These are phyloP conservation scores for Cadophora sp. DNA, from an alignment of 2,329 filamentous ascomycete genomes.

Conservation along the genomic window DNA sequence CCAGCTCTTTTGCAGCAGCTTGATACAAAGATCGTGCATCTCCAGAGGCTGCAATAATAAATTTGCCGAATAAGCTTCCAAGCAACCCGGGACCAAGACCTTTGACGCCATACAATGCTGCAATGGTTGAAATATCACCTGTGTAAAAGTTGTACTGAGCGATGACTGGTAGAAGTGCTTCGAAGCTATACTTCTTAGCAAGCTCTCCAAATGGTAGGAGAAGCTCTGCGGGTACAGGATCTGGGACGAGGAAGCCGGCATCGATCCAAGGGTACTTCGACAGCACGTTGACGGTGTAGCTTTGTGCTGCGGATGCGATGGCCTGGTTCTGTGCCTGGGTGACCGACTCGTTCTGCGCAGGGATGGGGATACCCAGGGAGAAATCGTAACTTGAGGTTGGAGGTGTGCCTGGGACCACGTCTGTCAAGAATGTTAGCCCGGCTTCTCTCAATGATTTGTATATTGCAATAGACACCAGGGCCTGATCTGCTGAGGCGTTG, in stretches of 20 bases:
- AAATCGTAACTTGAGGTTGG: neutral
- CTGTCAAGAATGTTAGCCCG: neutral
- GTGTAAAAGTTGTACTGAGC: conserved; percentile 54
- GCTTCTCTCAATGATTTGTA: neutral
- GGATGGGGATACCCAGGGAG: neutral
- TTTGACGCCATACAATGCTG: conserved; percentile 51
- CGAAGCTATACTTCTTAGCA: conserved; percentile 44
- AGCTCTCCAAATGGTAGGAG: conserved; percentile 37
- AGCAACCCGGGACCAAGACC: conserved; percentile 41
- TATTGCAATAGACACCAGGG: too few relatives aligned
- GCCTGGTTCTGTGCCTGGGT: neutral
- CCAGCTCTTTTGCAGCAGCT: conserved; percentile 14
- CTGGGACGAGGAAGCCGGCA: conserved; percentile 50
- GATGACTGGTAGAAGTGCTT: conserved; percentile 50
- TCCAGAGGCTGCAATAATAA: conserved; percentile 20
- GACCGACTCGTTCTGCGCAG: neutral
- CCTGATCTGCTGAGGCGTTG: neutral
- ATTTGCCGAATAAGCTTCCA: conserved; percentile 21
- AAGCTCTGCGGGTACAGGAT: conserved; percentile 36
- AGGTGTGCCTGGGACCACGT: neutral
- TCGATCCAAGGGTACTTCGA: conserved; percentile 45
- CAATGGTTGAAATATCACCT: conserved; percentile 49
- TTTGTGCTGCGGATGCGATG: conserved; percentile 3
- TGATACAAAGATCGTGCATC: conserved; percentile 34
- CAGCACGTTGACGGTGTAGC: conserved; percentile 23